Conservation (phyloP, 352 stramenopile genomes). For the Globisporangium takayamanum region DNA sequence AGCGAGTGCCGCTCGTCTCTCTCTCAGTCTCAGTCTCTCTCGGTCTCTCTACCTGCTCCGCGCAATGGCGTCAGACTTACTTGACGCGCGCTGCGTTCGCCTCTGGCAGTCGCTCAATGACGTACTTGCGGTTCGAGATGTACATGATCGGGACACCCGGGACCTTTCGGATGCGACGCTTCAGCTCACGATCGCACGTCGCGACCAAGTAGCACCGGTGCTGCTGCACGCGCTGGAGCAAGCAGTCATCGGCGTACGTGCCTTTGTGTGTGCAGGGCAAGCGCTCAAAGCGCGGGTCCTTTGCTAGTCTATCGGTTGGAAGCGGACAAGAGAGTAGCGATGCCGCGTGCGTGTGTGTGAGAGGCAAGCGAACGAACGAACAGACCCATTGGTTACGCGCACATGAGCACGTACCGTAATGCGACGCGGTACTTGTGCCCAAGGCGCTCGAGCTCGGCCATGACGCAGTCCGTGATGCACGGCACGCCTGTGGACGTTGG, state of each 20-base stretch:
- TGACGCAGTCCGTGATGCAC: slow-evolving; percentile 99
- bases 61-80: slow-evolving; percentile 23
- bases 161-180: slow-evolving; percentile 98
- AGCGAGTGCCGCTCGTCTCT: not conserved
- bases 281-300: slow-evolving; percentile 98
- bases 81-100: slow-evolving; percentile 89
- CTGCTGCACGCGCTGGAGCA: slow-evolving; percentile 90
- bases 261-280: slow-evolving; percentile 97
- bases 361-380: not conserved
- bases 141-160: slow-evolving; percentile 99
- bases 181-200: slow-evolving; percentile 99
- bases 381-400: not conserved
- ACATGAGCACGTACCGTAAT: slow-evolving; percentile 26
- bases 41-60: slow-evolving; percentile 6
- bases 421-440: slow-evolving; percentile 96
- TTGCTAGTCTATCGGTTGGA: slow-evolving; percentile 70
- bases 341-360: not conserved
- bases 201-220: slow-evolving; percentile 99
- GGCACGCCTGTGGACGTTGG: slow-evolving; percentile 55
- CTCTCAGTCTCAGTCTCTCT: not conserved
- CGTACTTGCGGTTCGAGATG: slow-evolving; percentile 98
- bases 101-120: slow-evolving; percentile 99
- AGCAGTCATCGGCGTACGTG: slow-evolving; percentile 99
- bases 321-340: not conserved
- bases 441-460: slow-evolving; percentile 99